Conservation (phyloP, 129 eudicot genomes). For the Dittrichia graveolens region DNA sequence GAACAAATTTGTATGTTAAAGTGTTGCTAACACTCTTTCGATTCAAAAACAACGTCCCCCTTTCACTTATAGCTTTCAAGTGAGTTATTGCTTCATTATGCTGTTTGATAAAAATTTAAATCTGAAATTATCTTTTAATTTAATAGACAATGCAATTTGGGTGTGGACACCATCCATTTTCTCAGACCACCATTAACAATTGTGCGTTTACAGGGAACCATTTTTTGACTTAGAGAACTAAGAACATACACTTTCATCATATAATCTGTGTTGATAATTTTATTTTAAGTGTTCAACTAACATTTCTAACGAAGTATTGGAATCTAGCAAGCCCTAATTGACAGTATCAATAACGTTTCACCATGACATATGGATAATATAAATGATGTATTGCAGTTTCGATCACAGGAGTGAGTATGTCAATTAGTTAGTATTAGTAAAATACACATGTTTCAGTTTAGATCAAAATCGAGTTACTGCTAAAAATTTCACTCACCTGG, state of each 20-base stretch:
- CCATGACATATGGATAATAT: not conserved
- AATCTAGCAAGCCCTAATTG: constrained; percentile 24
- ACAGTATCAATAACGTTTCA: not conserved
- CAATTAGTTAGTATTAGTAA: not conserved
- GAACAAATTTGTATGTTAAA: no score
- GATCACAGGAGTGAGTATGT: not conserved
- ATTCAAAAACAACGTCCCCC: no score
- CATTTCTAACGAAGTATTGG: not conserved
- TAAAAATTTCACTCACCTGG: constrained; percentile 45
- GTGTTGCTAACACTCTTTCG: no score
- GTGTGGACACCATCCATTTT: no score
- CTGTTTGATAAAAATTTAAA: not conserved
- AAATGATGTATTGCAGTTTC: constrained; percentile 9
- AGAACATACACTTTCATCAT: no score
- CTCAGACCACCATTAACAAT: no score
- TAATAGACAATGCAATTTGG: not conserved
- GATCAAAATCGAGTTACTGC: not conserved
- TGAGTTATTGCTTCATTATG: not conserved
- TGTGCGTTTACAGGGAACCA: no score
- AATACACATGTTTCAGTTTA: not conserved
- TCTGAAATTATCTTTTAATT: not conserved
- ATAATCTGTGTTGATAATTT: no score
- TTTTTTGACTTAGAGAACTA: no score
- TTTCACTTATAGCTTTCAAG: not conserved
- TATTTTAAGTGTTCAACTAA: not conserved